Percentiles rank a stretch among this genome's conserved stretches.
Evolutionary conservation across 768 basidiomycete genomes (phyloP).

Genomic region (Rhodotorula diobovata): DNA sequence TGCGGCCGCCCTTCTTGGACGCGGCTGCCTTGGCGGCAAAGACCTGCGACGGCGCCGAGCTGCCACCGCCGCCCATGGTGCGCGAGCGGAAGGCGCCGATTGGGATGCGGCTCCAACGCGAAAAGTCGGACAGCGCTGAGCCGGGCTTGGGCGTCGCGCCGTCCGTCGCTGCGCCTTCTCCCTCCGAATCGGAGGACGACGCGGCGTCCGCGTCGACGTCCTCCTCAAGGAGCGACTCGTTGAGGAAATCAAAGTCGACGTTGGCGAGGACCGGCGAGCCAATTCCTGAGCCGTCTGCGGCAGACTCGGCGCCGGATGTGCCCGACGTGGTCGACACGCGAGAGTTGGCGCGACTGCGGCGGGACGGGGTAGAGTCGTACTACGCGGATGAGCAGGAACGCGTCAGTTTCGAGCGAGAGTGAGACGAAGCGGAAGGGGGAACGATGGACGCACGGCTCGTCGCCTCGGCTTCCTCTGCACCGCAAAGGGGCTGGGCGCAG

Average conservation of each 20-base stretch:
- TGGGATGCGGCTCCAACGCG: constrained; percentile 41
- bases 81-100: constrained; percentile 42
- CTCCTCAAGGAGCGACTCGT: constrained; percentile 24
- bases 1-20: not conserved
- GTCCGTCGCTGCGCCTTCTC: constrained; percentile 6
- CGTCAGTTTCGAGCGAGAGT: not conserved
- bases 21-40: constrained; percentile 26
- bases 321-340: constrained; percentile 36
- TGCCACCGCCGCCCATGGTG: constrained; percentile 8
- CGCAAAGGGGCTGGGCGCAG: constrained; percentile 29
- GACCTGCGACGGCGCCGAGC: constrained; percentile 23
- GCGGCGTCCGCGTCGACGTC: constrained; percentile 9
- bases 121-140: constrained; percentile 33
- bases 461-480: constrained; percentile 13
- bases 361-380: constrained; percentile 22
- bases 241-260: constrained; percentile 29
- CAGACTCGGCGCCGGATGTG: constrained; percentile 33
- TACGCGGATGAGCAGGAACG: not conserved
- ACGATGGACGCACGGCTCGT: constrained; percentile 9
- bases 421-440: not conserved
- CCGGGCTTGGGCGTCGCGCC: constrained; percentile 10
- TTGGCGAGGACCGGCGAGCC: constrained; percentile 28
- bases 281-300: constrained; percentile 16
- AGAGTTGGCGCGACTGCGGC: constrained; percentile 23
- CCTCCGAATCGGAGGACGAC: constrained; percentile 34